Conservation (phyloP, 73 alveolate genomes). For the Diophrys appendiculata region DNA sequence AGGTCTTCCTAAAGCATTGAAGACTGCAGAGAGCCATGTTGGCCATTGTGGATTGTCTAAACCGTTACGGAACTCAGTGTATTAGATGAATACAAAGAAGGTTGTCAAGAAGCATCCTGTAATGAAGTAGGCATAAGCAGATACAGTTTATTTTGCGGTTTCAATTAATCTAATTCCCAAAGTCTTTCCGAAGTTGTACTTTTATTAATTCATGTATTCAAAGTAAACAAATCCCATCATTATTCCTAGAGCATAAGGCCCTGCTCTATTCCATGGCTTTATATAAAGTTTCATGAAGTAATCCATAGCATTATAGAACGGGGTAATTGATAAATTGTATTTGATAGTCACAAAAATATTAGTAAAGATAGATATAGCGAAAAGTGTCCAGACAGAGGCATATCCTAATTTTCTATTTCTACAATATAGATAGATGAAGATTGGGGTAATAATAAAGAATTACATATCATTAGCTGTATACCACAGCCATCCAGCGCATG, state of each 20-base stretch:
- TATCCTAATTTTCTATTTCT: constrained; percentile 33
- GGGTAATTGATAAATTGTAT: background rate
- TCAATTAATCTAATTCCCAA: background rate
- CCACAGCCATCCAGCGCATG: constrained; percentile 52
- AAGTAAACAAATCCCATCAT: constrained; percentile 31
- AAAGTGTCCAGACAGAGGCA: background rate
- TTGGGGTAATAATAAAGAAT: constrained; percentile 44
- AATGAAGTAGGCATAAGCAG: background rate
- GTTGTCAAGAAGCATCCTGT: constrained; percentile 15
- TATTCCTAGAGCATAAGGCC: constrained; percentile 37
- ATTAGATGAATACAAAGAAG: constrained; percentile 10
- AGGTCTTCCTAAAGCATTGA: constrained; percentile 35
- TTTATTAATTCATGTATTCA: background rate
- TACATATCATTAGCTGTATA: constrained; percentile 55
- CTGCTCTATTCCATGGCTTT: constrained; percentile 45
- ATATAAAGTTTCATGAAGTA: background rate
- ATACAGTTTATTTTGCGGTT: background rate
- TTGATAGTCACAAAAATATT: background rate
- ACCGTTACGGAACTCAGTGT: background rate
- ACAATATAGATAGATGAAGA: constrained; percentile 17
- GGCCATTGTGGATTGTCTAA: constrained; percentile 13
- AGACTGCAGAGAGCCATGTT: constrained; percentile 18
- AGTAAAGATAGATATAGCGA: background rate
- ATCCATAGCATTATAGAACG: background rate
- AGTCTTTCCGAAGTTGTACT: constrained; percentile 17